phyloP scores from a whole-genome alignment of 2,329 filamentous ascomycete species.

The Hirsutella minnesotensis region DNA sequence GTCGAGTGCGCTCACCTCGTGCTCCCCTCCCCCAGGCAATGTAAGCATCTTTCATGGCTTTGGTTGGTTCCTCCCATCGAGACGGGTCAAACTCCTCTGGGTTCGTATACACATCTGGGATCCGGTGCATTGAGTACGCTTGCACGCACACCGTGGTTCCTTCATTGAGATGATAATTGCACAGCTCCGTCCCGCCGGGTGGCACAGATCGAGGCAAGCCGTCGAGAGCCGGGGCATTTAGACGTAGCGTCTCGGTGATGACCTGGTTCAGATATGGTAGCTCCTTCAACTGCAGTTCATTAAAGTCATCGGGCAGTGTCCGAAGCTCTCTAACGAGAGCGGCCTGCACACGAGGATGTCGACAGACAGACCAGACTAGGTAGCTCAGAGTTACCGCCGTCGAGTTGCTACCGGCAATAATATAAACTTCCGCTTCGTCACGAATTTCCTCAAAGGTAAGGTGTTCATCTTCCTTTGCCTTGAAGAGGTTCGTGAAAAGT shows the following conservation, averaged over 20 bases:
- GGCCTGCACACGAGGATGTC: conserved; percentile 15
- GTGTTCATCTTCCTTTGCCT: conserved; percentile 17
- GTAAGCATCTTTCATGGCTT: conserved; percentile 33
- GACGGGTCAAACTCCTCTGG: conserved; percentile 16
- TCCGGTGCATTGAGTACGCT: conserved; percentile 33
- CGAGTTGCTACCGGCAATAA: conserved; percentile 39
- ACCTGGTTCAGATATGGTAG: conserved; percentile 28
- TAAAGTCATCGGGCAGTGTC: conserved; percentile 15
- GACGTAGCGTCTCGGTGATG: conserved; percentile 31
- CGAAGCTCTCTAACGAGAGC: conserved; percentile 22
- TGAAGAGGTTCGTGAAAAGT: conserved; percentile 24
- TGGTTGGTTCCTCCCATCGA: conserved; percentile 11
- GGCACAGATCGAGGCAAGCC: conserved; percentile 28
- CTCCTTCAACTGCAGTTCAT: conserved; percentile 8
- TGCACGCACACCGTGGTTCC: conserved; percentile 28
- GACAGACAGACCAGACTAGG: conserved; percentile 26
- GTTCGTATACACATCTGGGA: conserved; percentile 25
- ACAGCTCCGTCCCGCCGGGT: conserved; percentile 23
- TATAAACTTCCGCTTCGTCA: conserved; percentile 28
- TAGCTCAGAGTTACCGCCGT: conserved; percentile 38
- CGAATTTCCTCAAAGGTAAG: conserved; percentile 19
- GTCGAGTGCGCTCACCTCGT: conserved; percentile 23
- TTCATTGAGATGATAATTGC: conserved; percentile 24
- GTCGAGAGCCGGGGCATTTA: conserved; percentile 27
- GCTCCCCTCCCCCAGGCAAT: conserved; percentile 42